Percentiles rank a stretch among this genome's conserved stretches.
Conservation (phyloP, 2,329 filamentous ascomycete genomes). For the Colletotrichum lindemuthianum region DNA sequence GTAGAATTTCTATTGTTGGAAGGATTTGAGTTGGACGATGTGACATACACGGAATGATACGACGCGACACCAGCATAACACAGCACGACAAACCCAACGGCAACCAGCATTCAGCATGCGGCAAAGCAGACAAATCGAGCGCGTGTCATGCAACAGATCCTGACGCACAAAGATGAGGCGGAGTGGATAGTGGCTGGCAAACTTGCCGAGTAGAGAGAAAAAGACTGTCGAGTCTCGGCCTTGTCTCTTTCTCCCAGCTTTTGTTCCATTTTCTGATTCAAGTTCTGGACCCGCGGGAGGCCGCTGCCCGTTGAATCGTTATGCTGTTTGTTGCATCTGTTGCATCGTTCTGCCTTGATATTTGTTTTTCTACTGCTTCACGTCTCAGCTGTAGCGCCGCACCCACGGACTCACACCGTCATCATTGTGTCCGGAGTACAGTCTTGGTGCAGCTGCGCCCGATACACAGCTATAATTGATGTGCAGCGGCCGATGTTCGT, state of each 20-base stretch:
- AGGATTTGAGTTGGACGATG: neutral
- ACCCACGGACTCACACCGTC: too few relatives aligned
- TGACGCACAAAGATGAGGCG: conserved; percentile 22
- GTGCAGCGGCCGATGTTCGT: too few relatives aligned
- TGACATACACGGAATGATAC: neutral
- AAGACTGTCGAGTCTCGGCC: neutral
- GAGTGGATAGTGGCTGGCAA: conserved; percentile 16
- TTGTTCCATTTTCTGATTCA: neutral
- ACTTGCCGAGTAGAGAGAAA: conserved; percentile 18
- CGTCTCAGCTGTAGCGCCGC: conserved; percentile 18
- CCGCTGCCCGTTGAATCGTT: conserved; percentile 11
- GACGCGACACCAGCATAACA: neutral
- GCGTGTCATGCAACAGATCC: conserved; percentile 13
- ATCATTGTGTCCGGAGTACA: too few relatives aligned
- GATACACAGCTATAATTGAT: too few relatives aligned
- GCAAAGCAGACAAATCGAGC: neutral
- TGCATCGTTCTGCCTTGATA: conserved; percentile 1
- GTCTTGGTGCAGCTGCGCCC: too few relatives aligned
- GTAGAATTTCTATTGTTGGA: neutral
- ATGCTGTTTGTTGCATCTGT: neutral
- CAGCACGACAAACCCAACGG: conserved; percentile 5
- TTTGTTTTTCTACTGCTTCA: conserved; percentile 13
- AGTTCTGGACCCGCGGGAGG: conserved; percentile 4
- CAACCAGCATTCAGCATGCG: too few relatives aligned
- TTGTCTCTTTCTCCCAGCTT: neutral